Evolutionary conservation across 768 basidiomycete genomes (phyloP), one percentile per base, ranked within the genome.

Genomic region (Suillus discolor): DNA sequence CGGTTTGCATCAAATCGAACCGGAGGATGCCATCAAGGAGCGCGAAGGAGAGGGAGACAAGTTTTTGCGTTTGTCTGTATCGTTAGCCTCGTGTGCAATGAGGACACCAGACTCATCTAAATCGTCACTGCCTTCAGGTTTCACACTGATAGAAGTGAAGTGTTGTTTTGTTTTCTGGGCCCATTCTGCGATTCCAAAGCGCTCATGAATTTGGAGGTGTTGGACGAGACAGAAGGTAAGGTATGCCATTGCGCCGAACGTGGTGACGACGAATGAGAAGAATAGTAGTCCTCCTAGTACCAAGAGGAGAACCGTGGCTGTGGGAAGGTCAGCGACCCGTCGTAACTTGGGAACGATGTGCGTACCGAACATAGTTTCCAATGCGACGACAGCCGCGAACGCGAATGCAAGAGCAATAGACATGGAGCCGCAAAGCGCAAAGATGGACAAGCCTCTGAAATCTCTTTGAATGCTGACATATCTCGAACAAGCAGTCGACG

Each of bases 361-460:
- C 62, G 63, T 64, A 83, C 77, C 70, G 15, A 78, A 65, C 39
- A 70, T 23, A 15, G 61, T 67, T 49, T 75, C 82, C 41, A 79
- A 68, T 2, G 69, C 69, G 13, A 78, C 69, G 62, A 78, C 78
- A 34, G 65, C 73, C 23, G 79, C 68, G 42, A 78, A 72, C 28
- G 77, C 74, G 39, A 68, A 73, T 18, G 74, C 70, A 36, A 84
- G 49, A 23, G 80, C 82, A 55, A 82, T 39, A 65, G 80, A 78
- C 61, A 75, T 66, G 57, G 78, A 77, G 44, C 75, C 69, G n/a
- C 78, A 72, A 42, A 79, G 65, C 53, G 75, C 74, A 60, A 84
- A 71, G 6, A 82, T 69, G 38, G 77, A 78, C 36, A 78, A 65
- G 31, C 76, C 77, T 39, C 74, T 75, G 39, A 28, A 42, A 16